phyloP scores from a whole-genome alignment of 2,329 filamentous ascomycete species.

The Fusarium foetens region DNA sequence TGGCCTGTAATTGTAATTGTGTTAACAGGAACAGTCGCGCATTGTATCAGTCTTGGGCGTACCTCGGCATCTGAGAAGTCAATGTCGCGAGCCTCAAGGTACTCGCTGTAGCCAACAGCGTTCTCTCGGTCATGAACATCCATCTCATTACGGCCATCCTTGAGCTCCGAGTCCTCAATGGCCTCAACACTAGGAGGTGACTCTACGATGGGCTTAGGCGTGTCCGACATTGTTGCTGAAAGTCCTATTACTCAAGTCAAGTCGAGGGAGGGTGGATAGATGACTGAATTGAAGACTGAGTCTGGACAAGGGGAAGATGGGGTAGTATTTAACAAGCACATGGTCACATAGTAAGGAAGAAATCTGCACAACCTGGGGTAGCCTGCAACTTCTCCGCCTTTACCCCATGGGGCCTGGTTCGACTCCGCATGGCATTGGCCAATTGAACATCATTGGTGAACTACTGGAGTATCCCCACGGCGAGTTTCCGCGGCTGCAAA shows the following conservation, averaged over 20 bases:
- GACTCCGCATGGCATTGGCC: background rate
- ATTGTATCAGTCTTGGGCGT: too few species aligned
- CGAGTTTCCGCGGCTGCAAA: background rate
- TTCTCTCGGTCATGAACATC: background rate
- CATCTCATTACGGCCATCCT: background rate
- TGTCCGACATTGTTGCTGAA: background rate
- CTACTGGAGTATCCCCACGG: background rate
- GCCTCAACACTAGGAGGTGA: background rate
- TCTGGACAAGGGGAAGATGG: background rate
- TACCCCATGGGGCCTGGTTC: slow-evolving; percentile 6
- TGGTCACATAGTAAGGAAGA: background rate
- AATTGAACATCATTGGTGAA: background rate
- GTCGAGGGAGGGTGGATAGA: background rate
- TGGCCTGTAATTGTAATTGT: background rate
- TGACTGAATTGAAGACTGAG: background rate
- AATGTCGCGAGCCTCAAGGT: slow-evolving; percentile 5
- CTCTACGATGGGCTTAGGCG: background rate
- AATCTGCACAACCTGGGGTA: background rate
- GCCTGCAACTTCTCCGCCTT: background rate
- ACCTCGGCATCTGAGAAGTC: slow-evolving; percentile 7
- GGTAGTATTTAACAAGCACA: background rate
- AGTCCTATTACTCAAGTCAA: background rate
- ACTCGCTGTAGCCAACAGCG: slow-evolving; percentile 1
- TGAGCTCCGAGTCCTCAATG: background rate
- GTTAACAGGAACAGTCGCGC: too few species aligned